Percentiles rank a stretch among this genome's conserved stretches.
phyloP scores from a whole-genome alignment of 2,329 filamentous ascomycete genomes.

The Corniculantispora saksenae region DNA sequence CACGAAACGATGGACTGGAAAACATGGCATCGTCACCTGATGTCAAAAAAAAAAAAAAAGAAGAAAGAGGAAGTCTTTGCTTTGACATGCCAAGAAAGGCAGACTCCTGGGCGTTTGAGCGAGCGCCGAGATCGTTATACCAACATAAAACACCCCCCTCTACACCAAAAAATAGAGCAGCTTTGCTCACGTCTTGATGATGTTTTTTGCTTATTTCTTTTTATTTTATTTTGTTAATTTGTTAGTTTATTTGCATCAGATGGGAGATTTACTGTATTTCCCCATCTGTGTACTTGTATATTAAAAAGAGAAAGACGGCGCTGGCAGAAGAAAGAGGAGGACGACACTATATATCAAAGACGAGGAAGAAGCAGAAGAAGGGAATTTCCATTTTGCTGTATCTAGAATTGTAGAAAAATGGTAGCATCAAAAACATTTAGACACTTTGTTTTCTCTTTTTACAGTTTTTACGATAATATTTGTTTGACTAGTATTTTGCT shows the following conservation, averaged over 20 bases:
- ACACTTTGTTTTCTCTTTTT: no score
- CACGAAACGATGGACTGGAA: no score
- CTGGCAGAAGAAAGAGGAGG: not conserved
- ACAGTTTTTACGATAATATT: no score
- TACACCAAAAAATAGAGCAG: not conserved
- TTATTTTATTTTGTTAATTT: not conserved
- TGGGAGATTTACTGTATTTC: not conserved
- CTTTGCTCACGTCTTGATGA: not conserved
- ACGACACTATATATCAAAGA: not conserved
- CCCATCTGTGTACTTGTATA: constrained; percentile 12
- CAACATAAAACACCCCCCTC: not conserved
- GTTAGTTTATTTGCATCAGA: not conserved
- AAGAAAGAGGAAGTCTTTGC: no score
- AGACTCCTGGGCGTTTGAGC: no score
- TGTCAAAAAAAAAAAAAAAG: no score
- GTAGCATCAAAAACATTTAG: no score
- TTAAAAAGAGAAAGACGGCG: not conserved
- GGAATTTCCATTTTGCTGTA: not conserved
- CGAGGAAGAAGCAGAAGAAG: not conserved
- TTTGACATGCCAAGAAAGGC: no score
- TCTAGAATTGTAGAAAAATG: not conserved
- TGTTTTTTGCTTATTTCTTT: not conserved
- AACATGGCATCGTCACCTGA: no score
- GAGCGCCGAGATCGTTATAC: not conserved
- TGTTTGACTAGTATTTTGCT: no score